Evolutionary conservation across 768 basidiomycete genomes (phyloP).

Genomic region (Suillus placidus): DNA sequence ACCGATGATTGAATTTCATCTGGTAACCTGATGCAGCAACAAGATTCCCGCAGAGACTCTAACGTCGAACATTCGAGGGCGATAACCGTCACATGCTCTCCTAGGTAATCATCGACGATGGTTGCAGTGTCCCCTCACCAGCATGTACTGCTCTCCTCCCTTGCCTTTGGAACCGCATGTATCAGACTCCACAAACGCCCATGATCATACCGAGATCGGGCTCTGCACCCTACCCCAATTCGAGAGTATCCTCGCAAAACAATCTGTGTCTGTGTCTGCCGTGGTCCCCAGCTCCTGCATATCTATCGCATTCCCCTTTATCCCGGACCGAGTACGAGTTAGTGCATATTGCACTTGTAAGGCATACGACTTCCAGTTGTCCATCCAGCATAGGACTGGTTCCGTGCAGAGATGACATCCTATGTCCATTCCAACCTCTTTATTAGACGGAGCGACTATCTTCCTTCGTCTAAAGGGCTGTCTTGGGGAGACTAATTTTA

Average conservation of each 20-base stretch:
- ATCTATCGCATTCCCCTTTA: not conserved
- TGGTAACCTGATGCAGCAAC: not conserved
- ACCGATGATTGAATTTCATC: not conserved
- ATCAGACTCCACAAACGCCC: not conserved
- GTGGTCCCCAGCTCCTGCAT: not conserved
- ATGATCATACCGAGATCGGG: not conserved
- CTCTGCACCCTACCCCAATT: not conserved
- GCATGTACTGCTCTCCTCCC: not conserved
- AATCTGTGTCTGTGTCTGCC: not conserved
- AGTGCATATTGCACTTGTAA: no score
- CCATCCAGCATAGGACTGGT: no score
- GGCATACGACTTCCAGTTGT: no score
- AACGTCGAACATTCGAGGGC: not conserved
- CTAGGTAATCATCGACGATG: not conserved
- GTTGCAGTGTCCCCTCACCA: not conserved
- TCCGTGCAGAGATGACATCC: not conserved
- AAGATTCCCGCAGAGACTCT: not conserved
- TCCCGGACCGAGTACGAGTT: no score
- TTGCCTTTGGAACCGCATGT: not conserved
- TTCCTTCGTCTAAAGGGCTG: not conserved
- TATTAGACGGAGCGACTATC: not conserved
- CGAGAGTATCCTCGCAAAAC: not conserved
- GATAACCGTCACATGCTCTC: not conserved
- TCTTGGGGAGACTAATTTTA: not conserved
- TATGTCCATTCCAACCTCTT: not conserved